Evolutionary conservation across 257 asterid species (phyloP), one percentile per base, ranked within the genome.

Genomic region (Primulina huaijiensis): DNA sequence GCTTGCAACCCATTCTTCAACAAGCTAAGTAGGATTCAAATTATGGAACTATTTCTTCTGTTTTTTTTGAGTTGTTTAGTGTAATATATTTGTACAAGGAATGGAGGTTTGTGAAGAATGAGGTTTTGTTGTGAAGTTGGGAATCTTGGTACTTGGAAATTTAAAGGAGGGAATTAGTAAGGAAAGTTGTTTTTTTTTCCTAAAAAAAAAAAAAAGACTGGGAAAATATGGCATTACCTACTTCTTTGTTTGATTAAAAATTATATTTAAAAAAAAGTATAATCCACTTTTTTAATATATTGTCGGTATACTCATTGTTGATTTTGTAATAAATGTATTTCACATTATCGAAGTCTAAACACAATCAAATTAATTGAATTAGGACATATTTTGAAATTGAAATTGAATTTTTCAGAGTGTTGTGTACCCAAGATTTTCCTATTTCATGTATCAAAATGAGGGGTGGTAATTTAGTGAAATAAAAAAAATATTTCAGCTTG

Each of bases 1-100:
- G 29, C 69, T 76, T 84, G 33, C 65, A 62, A 53, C 78, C 87
- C 96, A 88, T 88, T 72, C 14, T 76, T 71, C n/a, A 14, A 53
- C 62, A 29, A 69, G 25, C 25, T 23, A 23, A 23, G 23, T 8
- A 6, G 8, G 53, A 19, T 29, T n/a, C 50, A 43, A 60, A 2
- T 2, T 12, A 35, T 10, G 59, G 31, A 31, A 55, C 2, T 31
- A 10, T 38, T 12, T 64, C 25, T 31, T 8, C 16, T 17, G 19
- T 2, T 50, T 6, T 30, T 27, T 9, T 23, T 38, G 38, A 57
- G 7, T 31, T n/a, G 53, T 65, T 19, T 19, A 5, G 30, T 59
- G 19, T 23, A 1, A 43, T 43, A 34, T 53, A 30, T 21, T 12
- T 62, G 57, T 25, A 30, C 64, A 8, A 71, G 40, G 37, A 46